These are phyloP conservation scores for Geotrichum histeridarum DNA, from an alignment of 1,139 yeast species.

Conservation along the genomic window DNA sequence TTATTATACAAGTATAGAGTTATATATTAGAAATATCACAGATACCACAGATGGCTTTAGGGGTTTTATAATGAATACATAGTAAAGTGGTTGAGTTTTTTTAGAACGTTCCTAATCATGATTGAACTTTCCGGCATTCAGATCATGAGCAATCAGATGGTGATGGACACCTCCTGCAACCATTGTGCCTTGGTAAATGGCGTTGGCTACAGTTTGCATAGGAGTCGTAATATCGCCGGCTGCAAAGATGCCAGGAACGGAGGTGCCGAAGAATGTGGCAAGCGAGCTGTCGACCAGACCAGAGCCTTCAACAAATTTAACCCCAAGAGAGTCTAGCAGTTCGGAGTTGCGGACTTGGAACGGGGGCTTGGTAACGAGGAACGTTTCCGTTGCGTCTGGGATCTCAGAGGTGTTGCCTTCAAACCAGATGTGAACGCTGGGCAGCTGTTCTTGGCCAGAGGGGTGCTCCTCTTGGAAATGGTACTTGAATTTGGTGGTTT, in stretches of 20 bases:
- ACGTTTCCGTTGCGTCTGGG: background rate
- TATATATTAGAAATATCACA: too few species aligned
- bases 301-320: background rate
- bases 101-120: too few species aligned
- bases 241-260: slow-evolving; percentile 10
- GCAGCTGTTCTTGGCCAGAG: background rate
- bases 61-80: too few species aligned
- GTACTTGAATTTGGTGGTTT: background rate
- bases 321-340: slow-evolving; percentile 6
- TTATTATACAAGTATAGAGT: too few species aligned
- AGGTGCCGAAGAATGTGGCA: slow-evolving; percentile 3
- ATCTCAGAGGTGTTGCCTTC: background rate
- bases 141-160: slow-evolving; percentile 4
- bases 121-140: too few species aligned
- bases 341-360: slow-evolving; percentile 9
- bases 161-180: slow-evolving; percentile 14
- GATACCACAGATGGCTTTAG: too few species aligned
- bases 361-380: slow-evolving; percentile 9
- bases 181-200: slow-evolving; percentile 11
- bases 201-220: slow-evolving; percentile 7
- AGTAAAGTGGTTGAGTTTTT: too few species aligned
- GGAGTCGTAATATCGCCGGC: slow-evolving; percentile 13
- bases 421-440: slow-evolving; percentile 1
- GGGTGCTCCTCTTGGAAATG: background rate
- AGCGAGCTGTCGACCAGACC: slow-evolving; percentile 4